Evolutionary conservation across 805 yeast species (phyloP), one percentile per base, ranked within the genome.

Genomic region (Yarrowia deformans): DNA sequence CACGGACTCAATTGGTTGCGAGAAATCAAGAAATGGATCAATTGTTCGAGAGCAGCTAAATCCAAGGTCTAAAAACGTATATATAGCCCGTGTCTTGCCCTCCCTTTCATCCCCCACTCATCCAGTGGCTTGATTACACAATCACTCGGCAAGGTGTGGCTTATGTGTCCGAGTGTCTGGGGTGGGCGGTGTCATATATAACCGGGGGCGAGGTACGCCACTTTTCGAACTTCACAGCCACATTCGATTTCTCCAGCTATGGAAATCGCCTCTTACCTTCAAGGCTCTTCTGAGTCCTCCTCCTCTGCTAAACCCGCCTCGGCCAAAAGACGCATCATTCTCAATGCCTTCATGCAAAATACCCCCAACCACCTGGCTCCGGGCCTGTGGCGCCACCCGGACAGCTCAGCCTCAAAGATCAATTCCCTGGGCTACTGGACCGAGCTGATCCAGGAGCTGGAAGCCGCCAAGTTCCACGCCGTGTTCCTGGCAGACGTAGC

Each of bases 401-500:
- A 76, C 7, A 83, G 81, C 71, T 71, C 72, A 50, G 75, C 82
- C 9, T 54, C 72, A 13, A 39, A 1, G 70, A 72, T 56, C 76
- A 72, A 76, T 66, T 74, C 74, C 58, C 73, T 78, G 14, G 73
- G 77, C 29, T 80, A 79, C 70, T 81, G 83, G 83, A 75, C 75
- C 14, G 74, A 80, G 34, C 72, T 81, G 8, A 83, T 82, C 14
- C 70, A 79, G 63, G 69, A 75, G 43, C 73, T 79, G 23, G 84
- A 81, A 70, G 72, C 70, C 19, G 82, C 81, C 0, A 81, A 81
- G 72, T 75, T 81, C 71, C 78, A 79, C 67, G 77, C 79, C 8
- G 70, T 81, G 18, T 81, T 81, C 70, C 71, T 81, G 63, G 83
- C 83, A 23, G 84, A 81, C 70, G 80, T 78, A n/a, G 70, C 80